A percentile compares a stretch with the other conserved stretches of the same genome.
phyloP scores from a whole-genome alignment of 2,329 filamentous ascomycete species.

The Tolypocladium pustulatum region DNA sequence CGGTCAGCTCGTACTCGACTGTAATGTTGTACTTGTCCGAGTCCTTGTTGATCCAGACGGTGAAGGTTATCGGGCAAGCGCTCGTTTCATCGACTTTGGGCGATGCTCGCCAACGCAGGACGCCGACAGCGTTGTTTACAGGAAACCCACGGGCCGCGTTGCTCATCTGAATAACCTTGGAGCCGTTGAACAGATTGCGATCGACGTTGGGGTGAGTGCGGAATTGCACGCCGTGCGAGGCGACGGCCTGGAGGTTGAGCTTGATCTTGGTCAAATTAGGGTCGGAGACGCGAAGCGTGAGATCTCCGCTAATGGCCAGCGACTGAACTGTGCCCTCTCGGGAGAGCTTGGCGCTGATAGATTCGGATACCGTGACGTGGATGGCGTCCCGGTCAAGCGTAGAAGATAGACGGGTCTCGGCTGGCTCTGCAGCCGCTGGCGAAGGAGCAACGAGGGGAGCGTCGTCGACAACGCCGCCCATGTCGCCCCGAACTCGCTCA shows the following conservation, averaged over 20 bases:
- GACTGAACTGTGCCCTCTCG: constrained; percentile 80
- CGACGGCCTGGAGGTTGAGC: constrained; percentile 64
- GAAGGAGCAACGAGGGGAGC: constrained; percentile 57
- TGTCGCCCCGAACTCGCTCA: constrained; percentile 83
- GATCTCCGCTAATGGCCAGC: constrained; percentile 81
- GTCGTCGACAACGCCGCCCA: constrained; percentile 79
- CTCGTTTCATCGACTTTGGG: constrained; percentile 71
- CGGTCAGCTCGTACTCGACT: constrained; percentile 88
- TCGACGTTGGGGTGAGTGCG: constrained; percentile 96
- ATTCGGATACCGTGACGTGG: constrained; percentile 77
- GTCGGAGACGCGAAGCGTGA: constrained; percentile 85
- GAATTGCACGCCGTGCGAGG: constrained; percentile 80
- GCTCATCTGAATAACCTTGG: constrained; percentile 80
- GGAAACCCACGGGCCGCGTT: constrained; percentile 85
- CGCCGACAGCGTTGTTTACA: constrained; percentile 84
- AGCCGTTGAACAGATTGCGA: constrained; percentile 71
- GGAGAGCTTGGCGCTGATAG: constrained; percentile 81
- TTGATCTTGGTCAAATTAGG: constrained; percentile 85
- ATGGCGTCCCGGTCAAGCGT: constrained; percentile 74
- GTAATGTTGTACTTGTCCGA: constrained; percentile 80
- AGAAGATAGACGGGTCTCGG: constrained; percentile 48
- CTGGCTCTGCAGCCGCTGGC: constrained; percentile 37
- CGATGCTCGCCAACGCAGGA: constrained; percentile 83
- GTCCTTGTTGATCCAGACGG: constrained; percentile 92
- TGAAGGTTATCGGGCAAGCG: constrained; percentile 87